Conservation (phyloP, 2,329 filamentous ascomycete genomes). For the Dactylellina haptotyla region DNA sequence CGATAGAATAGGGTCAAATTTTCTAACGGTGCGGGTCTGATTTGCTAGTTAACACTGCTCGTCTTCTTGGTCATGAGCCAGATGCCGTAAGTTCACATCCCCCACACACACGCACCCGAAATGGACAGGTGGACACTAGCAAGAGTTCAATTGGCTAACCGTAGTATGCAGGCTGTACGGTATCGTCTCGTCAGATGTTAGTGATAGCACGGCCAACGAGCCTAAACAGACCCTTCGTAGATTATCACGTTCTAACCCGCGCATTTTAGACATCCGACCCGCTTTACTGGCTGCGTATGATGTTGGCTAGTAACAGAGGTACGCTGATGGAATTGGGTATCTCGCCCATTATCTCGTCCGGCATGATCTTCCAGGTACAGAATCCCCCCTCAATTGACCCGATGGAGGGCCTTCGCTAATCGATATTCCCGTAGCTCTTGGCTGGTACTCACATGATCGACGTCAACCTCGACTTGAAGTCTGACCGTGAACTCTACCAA, state of each 20-base stretch:
- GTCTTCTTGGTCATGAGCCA: conserved; percentile 99
- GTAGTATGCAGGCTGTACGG: conserved; percentile 73
- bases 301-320: conserved; percentile 98
- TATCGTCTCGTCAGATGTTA: conserved; percentile 89
- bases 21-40: conserved; percentile 52
- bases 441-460: conserved; percentile 99
- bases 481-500: conserved; percentile 99
- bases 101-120: conserved; percentile 1
- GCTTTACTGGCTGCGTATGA: conserved; percentile 99
- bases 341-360: conserved; percentile 98
- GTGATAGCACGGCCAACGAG: background rate
- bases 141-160: conserved; percentile 31
- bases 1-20: conserved; percentile 15
- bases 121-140: background rate
- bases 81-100: conserved; percentile 72
- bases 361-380: conserved; percentile 94
- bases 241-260: conserved; percentile 59
- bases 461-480: conserved; percentile 99
- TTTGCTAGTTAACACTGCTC: conserved; percentile 78
- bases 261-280: conserved; percentile 81
- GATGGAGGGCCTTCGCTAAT: conserved; percentile 12
- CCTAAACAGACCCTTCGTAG: background rate
- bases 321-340: conserved; percentile 97
- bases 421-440: conserved; percentile 71
- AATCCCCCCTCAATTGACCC: background rate